A percentile compares a stretch with the other conserved stretches of the same genome.
Evolutionary conservation across 164 flowering plant genomes (phyloP).

Genomic region (Nymphaea colorata): DNA sequence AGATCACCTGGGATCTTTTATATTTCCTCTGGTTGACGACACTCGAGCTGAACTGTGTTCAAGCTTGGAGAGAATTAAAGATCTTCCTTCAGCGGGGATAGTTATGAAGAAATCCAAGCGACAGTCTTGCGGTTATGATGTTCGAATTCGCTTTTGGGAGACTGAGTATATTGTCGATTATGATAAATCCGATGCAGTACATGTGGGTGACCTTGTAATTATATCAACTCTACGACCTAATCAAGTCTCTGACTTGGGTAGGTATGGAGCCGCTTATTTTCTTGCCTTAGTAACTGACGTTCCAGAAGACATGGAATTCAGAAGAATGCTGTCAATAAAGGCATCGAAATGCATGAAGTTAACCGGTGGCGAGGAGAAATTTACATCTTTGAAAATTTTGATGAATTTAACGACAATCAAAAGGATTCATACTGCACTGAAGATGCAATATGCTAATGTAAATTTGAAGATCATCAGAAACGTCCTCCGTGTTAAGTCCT

Average conservation of each 20-base stretch:
- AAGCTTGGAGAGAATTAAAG: conserved; percentile 22
- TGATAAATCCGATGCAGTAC: neutral
- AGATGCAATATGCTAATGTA: neutral
- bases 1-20: conserved; percentile 30
- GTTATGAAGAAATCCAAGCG: neutral
- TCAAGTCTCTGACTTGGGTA: conserved; percentile 23
- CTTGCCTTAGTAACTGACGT: neutral
- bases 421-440: neutral
- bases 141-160: neutral
- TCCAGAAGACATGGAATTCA: neutral
- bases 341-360: neutral
- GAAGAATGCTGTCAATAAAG: neutral
- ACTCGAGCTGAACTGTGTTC: conserved; percentile 37
- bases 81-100: neutral
- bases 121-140: too few species aligned
- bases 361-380: neutral
- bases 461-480: neutral
- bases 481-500: conserved; percentile 1
- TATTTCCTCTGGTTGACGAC: conserved; percentile 44
- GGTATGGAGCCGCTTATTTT: neutral
- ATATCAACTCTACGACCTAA: conserved; percentile 37
- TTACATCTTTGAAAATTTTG: neutral
- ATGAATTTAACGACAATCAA: conserved; percentile 4
- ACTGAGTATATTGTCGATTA: neutral
- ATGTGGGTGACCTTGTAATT: conserved; percentile 33